Percentiles rank a stretch among this genome's conserved stretches.
Conservation (phyloP, 2,329 filamentous ascomycete genomes). For the Xylaria hypoxylon region DNA sequence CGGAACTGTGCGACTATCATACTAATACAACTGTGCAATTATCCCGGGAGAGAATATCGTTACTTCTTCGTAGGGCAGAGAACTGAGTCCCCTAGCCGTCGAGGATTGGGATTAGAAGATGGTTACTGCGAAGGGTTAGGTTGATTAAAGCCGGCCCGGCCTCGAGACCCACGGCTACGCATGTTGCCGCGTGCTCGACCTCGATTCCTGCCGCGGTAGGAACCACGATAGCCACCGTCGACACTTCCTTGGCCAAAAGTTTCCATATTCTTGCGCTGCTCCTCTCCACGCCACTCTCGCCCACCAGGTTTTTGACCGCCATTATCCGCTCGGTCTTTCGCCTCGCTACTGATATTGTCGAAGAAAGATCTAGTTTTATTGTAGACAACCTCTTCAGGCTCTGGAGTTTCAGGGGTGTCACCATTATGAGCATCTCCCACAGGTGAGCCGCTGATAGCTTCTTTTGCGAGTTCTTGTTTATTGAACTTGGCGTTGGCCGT, state of each 20-base stretch:
- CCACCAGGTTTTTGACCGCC: slow-evolving; percentile 76
- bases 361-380: slow-evolving; percentile 94
- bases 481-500: slow-evolving; percentile 89
- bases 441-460: slow-evolving; percentile 85
- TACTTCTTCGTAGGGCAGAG: slow-evolving; percentile 5
- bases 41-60: slow-evolving; percentile 17
- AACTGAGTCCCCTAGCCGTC: slow-evolving; percentile 5
- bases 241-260: slow-evolving; percentile 98
- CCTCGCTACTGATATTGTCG: slow-evolving; percentile 96
- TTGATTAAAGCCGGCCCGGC: slow-evolving; percentile 48
- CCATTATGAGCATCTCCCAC: slow-evolving; percentile 63
- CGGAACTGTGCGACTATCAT: slow-evolving; percentile 42
- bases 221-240: slow-evolving; percentile 79
- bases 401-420: slow-evolving; percentile 52
- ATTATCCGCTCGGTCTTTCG: slow-evolving; percentile 86
- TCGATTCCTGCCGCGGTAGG: slow-evolving; percentile 83
- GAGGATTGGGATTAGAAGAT: slow-evolving; percentile 4
- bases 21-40: slow-evolving; percentile 45
- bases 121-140: slow-evolving; percentile 43
- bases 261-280: slow-evolving; percentile 95
- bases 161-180: slow-evolving; percentile 56
- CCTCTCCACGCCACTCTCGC: slow-evolving; percentile 89
- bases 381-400: slow-evolving; percentile 67
- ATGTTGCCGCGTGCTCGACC: slow-evolving; percentile 69
- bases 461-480: slow-evolving; percentile 86